Evolutionary conservation across 2,329 filamentous ascomycete species (phyloP).

Genomic region (Botrytis sinoallii): DNA sequence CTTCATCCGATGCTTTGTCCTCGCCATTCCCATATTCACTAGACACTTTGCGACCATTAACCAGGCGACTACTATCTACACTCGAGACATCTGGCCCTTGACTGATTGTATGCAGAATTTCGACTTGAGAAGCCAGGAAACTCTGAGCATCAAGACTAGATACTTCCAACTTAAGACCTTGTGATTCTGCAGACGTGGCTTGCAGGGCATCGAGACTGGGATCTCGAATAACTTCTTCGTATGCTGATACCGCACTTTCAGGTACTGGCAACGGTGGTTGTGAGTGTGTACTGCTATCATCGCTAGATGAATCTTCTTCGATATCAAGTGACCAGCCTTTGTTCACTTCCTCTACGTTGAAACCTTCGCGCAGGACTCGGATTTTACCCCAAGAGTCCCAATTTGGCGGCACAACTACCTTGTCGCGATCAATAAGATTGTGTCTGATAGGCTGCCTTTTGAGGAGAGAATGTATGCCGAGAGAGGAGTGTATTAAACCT

Average conservation of each 20-base stretch:
- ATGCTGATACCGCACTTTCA: constrained; percentile 66
- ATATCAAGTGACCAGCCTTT: constrained; percentile 84
- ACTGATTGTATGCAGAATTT: constrained; percentile 65
- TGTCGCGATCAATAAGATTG: constrained; percentile 90
- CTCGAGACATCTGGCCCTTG: constrained; percentile 51
- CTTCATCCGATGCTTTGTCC: constrained; percentile 31
- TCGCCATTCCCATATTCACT: constrained; percentile 26
- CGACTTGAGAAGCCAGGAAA: constrained; percentile 73
- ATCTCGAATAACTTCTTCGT: constrained; percentile 77
- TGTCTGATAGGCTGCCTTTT: constrained; percentile 78
- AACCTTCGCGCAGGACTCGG: constrained; percentile 82
- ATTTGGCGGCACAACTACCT: constrained; percentile 90
- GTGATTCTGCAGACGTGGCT: constrained; percentile 48
- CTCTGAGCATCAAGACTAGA: constrained; percentile 71
- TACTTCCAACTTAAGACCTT: constrained; percentile 47
- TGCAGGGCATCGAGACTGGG: constrained; percentile 62
- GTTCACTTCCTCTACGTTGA: constrained; percentile 85
- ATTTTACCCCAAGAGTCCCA: constrained; percentile 99
- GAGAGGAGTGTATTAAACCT: constrained; percentile 76
- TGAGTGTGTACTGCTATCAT: constrained; percentile 32
- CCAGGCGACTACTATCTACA: constrained; percentile 31
- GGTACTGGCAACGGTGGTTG: constrained; percentile 18
- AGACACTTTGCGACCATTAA: constrained; percentile 28
- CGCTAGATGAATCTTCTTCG: constrained; percentile 50
- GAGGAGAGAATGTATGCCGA: constrained; percentile 80